These are phyloP conservation scores for Trichosporon sp. DNA, from an alignment of 1,284 basidiomycete genomes.

Conservation along the genomic window DNA sequence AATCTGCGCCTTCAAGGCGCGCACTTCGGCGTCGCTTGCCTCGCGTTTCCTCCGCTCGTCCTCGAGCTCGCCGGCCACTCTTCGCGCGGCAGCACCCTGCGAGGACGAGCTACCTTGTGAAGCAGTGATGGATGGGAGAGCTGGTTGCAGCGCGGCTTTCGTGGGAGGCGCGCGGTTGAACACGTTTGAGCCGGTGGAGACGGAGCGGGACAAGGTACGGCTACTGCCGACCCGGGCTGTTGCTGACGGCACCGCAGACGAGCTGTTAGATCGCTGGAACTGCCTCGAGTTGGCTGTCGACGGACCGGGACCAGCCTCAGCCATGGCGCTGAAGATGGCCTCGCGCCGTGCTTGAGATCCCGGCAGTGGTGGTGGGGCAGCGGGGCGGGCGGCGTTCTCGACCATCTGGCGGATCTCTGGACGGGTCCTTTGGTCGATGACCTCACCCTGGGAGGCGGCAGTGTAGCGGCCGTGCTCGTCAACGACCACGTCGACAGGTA, in stretches of 20 bases:
- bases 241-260: neutral
- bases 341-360: slow-evolving; percentile 17
- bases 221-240: neutral
- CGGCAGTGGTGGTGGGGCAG: slow-evolving; percentile 4
- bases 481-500: slow-evolving; percentile 27
- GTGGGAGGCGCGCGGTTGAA: slow-evolving; percentile 14
- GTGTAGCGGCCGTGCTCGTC: slow-evolving; percentile 33
- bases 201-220: slow-evolving; percentile 28
- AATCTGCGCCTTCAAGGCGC: slow-evolving; percentile 6
- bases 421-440: slow-evolving; percentile 26
- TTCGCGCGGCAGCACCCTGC: slow-evolving; percentile 32
- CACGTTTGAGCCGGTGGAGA: slow-evolving; percentile 32
- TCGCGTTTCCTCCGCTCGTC: slow-evolving; percentile 30
- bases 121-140: slow-evolving; percentile 28
- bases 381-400: slow-evolving; percentile 1
- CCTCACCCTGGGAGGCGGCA: slow-evolving; percentile 22
- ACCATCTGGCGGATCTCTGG: slow-evolving; percentile 20
- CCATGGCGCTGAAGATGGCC: slow-evolving; percentile 11
- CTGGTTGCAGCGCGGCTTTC: slow-evolving; percentile 1
- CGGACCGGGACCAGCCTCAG: neutral
- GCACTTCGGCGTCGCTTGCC: slow-evolving; percentile 11
- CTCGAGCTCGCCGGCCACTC: slow-evolving; percentile 34
- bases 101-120: slow-evolving; percentile 31
- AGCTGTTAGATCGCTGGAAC: slow-evolving; percentile 4
- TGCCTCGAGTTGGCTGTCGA: neutral